Percentiles rank a stretch among this genome's conserved stretches.
phyloP scores from a whole-genome alignment of 2,329 filamentous ascomycete species.

The Phaeoacremonium minimum region DNA sequence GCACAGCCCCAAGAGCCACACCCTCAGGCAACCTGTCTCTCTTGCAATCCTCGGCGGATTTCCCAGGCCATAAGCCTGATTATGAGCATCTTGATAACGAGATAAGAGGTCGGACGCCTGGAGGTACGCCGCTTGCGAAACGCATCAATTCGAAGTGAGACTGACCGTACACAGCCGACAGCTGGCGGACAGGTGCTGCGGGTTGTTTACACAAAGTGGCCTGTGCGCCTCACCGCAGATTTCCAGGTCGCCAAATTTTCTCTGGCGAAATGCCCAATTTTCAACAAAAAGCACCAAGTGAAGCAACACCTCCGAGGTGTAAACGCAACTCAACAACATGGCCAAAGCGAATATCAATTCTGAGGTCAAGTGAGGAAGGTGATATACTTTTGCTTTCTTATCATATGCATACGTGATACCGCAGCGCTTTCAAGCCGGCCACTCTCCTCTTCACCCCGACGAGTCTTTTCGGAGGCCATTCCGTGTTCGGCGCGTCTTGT shows the following conservation, averaged over 20 bases:
- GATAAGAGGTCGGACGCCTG: too few species aligned
- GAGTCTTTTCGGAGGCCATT: constrained; percentile 20
- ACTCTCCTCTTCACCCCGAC: constrained; percentile 13
- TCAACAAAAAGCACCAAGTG: neutral
- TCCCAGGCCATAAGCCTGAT: too few species aligned
- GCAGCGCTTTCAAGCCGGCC: constrained; percentile 11
- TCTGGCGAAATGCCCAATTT: neutral
- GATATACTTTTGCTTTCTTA: neutral
- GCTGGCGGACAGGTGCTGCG: neutral
- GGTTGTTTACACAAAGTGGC: neutral
- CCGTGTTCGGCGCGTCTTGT: constrained; percentile 22
- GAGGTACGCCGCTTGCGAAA: too few species aligned
- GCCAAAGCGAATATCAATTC: neutral
- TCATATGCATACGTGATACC: neutral
- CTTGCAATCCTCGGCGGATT: too few species aligned
- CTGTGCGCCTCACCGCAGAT: neutral
- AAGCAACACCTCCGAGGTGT: neutral
- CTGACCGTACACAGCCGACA: too few species aligned
- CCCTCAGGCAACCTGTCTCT: too few species aligned
- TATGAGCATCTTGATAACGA: too few species aligned
- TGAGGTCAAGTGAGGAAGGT: neutral
- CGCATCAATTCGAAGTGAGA: too few species aligned
- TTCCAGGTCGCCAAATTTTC: neutral
- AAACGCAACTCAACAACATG: neutral
- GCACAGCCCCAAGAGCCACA: too few species aligned